Conservation (phyloP, 2,329 filamentous ascomycete species). For the Trichophaea hybrida region DNA sequence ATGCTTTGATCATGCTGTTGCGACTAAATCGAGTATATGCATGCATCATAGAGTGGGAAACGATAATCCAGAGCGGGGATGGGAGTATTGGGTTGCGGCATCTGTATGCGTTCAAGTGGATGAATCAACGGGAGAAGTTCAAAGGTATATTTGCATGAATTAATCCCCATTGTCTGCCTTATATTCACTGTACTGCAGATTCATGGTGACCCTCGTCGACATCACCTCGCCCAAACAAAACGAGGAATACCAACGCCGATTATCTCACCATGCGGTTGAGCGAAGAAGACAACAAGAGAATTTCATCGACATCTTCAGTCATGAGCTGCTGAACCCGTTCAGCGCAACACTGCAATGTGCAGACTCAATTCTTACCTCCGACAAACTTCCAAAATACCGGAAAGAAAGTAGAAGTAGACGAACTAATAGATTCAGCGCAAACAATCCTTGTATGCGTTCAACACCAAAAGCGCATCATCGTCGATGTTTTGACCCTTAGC, state of each 20-base stretch:
- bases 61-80: background rate
- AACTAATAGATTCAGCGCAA: slow-evolving; percentile 57
- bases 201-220: slow-evolving; percentile 18
- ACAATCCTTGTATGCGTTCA: slow-evolving; percentile 68
- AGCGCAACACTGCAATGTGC: slow-evolving; percentile 62
- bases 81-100: slow-evolving; percentile 5
- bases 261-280: slow-evolving; percentile 38
- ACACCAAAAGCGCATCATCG: slow-evolving; percentile 60
- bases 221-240: slow-evolving; percentile 21
- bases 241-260: slow-evolving; percentile 24
- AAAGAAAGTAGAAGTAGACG: slow-evolving; percentile 25
- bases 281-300: slow-evolving; percentile 59
- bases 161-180: background rate
- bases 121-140: background rate
- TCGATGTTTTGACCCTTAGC: slow-evolving; percentile 51
- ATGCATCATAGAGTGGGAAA: slow-evolving; percentile 1
- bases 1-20: slow-evolving; percentile 21
- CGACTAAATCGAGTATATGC: background rate
- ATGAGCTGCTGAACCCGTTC: slow-evolving; percentile 64
- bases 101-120: background rate
- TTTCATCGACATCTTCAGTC: slow-evolving; percentile 50
- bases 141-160: background rate
- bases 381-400: slow-evolving; percentile 13
- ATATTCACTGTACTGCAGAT: background rate
- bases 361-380: slow-evolving; percentile 46